phyloP scores from a whole-genome alignment of 2,329 filamentous ascomycete species.

The Stromatinia cepivora region DNA sequence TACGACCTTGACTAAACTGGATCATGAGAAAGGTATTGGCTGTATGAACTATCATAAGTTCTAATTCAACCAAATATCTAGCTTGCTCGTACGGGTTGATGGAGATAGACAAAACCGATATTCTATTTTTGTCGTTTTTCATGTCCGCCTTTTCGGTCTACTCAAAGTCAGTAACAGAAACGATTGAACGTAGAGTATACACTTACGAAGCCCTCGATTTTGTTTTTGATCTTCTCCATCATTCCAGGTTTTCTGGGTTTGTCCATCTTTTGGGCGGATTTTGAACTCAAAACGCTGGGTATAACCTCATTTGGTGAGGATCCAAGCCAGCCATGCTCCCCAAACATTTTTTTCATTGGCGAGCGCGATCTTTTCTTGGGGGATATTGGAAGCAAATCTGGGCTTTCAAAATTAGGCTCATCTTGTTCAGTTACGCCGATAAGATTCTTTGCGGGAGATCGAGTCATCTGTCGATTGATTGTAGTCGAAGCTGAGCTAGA shows the following conservation, averaged over 20 bases:
- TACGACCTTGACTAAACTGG: constrained; percentile 39
- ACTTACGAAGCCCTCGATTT: constrained; percentile 39
- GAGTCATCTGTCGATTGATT: constrained; percentile 26
- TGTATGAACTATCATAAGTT: constrained; percentile 39
- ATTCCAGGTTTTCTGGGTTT: constrained; percentile 33
- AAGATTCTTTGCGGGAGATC: constrained; percentile 29
- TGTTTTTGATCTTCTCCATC: constrained; percentile 38
- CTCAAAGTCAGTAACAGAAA: constrained; percentile 9
- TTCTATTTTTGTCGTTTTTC: constrained; percentile 27
- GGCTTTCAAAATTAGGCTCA: constrained; percentile 22
- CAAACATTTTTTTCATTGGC: constrained; percentile 42
- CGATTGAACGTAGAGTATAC: not conserved
- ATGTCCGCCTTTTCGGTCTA: constrained; percentile 40
- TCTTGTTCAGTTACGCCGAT: constrained; percentile 29
- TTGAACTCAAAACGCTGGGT: constrained; percentile 25
- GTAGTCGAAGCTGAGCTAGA: constrained; percentile 7
- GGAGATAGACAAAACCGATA: constrained; percentile 33
- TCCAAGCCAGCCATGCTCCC: constrained; percentile 40
- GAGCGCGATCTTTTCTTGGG: constrained; percentile 39
- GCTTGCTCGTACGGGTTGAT: constrained; percentile 37
- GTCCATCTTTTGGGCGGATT: constrained; percentile 19
- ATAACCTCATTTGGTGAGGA: constrained; percentile 31
- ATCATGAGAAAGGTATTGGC: constrained; percentile 41
- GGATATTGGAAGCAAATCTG: constrained; percentile 14
- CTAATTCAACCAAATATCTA: constrained; percentile 38